Percentiles rank a stretch among this genome's conserved stretches.
Conservation (phyloP, 2,329 filamentous ascomycete species). For the Fusarium zealandicum region DNA sequence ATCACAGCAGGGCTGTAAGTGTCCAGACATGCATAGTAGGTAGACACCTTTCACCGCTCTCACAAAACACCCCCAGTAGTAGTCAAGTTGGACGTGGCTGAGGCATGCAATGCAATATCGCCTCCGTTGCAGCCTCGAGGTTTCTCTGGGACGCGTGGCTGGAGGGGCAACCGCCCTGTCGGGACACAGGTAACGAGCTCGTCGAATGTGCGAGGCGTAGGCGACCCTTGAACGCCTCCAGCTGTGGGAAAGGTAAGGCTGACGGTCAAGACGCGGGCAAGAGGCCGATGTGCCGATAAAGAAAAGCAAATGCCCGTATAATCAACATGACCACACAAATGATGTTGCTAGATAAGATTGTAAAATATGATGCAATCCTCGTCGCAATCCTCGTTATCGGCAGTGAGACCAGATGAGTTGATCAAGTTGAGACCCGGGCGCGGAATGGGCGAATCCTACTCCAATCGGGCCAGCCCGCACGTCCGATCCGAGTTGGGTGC, state of each 20-base stretch:
- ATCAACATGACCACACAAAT: too few relatives aligned
- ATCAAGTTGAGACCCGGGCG: constrained; percentile 14
- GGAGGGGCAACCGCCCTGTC: background rate
- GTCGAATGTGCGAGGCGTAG: constrained; percentile 1
- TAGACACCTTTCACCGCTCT: too few relatives aligned
- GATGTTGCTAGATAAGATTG: too few relatives aligned
- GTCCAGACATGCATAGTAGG: too few relatives aligned
- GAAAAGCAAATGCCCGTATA: background rate
- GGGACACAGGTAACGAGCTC: background rate
- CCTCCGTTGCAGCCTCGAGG: too few relatives aligned
- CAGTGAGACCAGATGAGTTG: background rate
- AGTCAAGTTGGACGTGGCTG: too few relatives aligned
- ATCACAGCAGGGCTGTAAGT: too few relatives aligned
- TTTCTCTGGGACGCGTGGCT: background rate
- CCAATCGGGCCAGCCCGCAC: constrained; percentile 18
- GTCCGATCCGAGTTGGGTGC: background rate
- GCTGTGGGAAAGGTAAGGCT: constrained; percentile 2
- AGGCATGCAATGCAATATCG: too few relatives aligned
- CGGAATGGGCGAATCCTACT: constrained; percentile 14
- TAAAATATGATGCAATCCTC: too few relatives aligned
- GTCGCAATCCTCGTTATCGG: too few relatives aligned
- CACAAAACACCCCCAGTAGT: too few relatives aligned
- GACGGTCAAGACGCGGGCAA: background rate
- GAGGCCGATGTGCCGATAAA: background rate
- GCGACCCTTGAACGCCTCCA: background rate